Base-by-base conservation (phyloP, 176 grass and related monocot genomes). In the Tillandsia leiboldiana region DNA sequence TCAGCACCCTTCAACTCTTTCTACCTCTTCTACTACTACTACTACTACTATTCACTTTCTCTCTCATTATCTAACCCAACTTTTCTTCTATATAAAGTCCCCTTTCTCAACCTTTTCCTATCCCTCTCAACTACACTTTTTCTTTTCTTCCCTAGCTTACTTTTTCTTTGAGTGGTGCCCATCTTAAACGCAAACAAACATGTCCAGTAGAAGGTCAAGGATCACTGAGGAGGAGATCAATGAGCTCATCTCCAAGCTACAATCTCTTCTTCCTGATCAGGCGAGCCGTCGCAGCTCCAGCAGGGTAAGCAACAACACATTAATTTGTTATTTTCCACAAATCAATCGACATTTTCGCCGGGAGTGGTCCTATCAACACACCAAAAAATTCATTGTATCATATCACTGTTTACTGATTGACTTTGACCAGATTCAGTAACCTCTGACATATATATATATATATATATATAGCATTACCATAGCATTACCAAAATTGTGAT, bases 191-290 rank as follows among this genome's bases (percentile, higher is more conserved):
- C 1, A 65, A n/a, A 5, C 47, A 9, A 53, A 70, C 70, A 87
- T 87, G 88, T 87, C 88, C 50, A 78, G 68, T 71, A 72, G 88
- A 78, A 81, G 81, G 74, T 75, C 83, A 11, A 69, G 72, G 52
- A 80, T 91, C 11, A 74, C 89, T 23, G 89, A 91, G 58, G 89
- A 87, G 66, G 85, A 87, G 85, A 87, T 87, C 75, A 76, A 59
- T 71, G 89, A 91, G 85, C 89, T 91, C 73, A 85, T 91, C 79
- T 85, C 89, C 66, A 87, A 81, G 82, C 89, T 91, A 3, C 89
- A 85, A 65, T 77, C 84, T 29, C 64, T 87, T 12, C 88, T 91
- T 81, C 88, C 88, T 18, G 80, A 63, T 8, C 17, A 59, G 26
- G 64, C 75, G 47, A 78, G 84, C 70, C 27, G 81, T 11, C 42